These are phyloP conservation scores for Zygosaccharomyces lentus DNA, from an alignment of 805 yeast species.

Conservation along the genomic window DNA sequence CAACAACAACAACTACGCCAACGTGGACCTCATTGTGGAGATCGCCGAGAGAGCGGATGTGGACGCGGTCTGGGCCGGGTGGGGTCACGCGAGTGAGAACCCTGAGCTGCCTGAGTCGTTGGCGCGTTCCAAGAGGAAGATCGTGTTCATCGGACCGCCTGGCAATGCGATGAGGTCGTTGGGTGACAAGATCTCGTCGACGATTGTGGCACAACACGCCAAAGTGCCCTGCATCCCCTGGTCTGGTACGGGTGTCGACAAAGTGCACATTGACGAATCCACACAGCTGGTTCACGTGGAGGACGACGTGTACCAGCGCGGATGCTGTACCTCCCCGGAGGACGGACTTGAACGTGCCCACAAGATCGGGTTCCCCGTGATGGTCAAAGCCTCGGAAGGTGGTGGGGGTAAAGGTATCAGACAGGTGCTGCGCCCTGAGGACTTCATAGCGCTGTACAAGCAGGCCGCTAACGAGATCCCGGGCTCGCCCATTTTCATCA, in stretches of 20 bases:
- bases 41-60: conserved; percentile 94
- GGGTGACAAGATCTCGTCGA: conserved; percentile 96
- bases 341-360: conserved; percentile 86
- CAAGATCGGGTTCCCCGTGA: conserved; percentile 92
- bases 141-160: conserved; percentile 97
- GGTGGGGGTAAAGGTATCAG: conserved; percentile 99
- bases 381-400: conserved; percentile 99
- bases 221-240: conserved; percentile 98
- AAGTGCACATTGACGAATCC: conserved; percentile 62
- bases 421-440: conserved; percentile 81
- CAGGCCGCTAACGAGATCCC: conserved; percentile 98
- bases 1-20: conserved; percentile 96
- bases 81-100: conserved; percentile 99
- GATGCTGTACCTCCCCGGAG: conserved; percentile 81
- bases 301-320: conserved; percentile 77
- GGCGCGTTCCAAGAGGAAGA: conserved; percentile 87
- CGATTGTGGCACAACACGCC: conserved; percentile 99
- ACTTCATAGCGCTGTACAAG: conserved; percentile 69
- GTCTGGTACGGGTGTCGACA: conserved; percentile 97
- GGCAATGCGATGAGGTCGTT: conserved; percentile 99
- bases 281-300: conserved; percentile 85
- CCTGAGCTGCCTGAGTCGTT: conserved; percentile 89
- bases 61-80: conserved; percentile 99
- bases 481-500: conserved; percentile 96
- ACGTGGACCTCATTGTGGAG: conserved; percentile 94